Evolutionary conservation across 2,329 filamentous ascomycete species (phyloP), one percentile per base, ranked within the genome.

Genomic region (Gaeumannomyces tritici): DNA sequence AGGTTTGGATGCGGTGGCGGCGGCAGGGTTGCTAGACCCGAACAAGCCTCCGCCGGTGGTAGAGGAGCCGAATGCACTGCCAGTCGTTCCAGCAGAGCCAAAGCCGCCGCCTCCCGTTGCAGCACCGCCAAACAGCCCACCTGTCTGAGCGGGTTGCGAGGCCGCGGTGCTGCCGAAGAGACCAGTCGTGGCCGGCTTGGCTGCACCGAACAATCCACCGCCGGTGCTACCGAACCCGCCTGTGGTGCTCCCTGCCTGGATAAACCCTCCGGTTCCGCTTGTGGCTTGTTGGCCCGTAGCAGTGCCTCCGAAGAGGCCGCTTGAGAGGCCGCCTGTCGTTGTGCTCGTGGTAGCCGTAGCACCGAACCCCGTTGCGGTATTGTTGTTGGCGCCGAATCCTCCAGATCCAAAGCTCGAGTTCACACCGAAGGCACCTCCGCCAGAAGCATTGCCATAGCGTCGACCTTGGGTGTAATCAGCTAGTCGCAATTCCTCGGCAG

Each of bases 391-490:
- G 31, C 79, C 78, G 62, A 82, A 82, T 31, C 81, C 82, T 11
- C 80, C 78, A 55, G 69, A 70, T 42, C 75, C 76, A 67, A 83
- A 80, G 59, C 74, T 74, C 26, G 80, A 80, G 67, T 73, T 73
- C 29, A 87, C 81, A 24, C 92, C 93, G 74, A 97, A 97, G 9
- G 89, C 90, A 63, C 92, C 92, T 6, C 26, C 42, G 33, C 91
- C 91, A 65, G 89, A 91, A 55, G 84, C 83, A 74, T 93, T 96
- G 42, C 93, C 95, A 72, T 85, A 91, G 62, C 89, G 88, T 64
- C 93, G 87, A 60, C 93, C 93, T 74, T 93, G 89, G 64, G 88
- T 84, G 73, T 99, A 99, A 74, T 99, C 95, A 57, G 86, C 91
- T 65, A 96, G 75, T 70, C 90, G 83, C 62, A 95, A 76, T 73